Evolutionary conservation across 2,329 filamentous ascomycete genomes (phyloP).

Genomic region (Aquanectria penicillioides): DNA sequence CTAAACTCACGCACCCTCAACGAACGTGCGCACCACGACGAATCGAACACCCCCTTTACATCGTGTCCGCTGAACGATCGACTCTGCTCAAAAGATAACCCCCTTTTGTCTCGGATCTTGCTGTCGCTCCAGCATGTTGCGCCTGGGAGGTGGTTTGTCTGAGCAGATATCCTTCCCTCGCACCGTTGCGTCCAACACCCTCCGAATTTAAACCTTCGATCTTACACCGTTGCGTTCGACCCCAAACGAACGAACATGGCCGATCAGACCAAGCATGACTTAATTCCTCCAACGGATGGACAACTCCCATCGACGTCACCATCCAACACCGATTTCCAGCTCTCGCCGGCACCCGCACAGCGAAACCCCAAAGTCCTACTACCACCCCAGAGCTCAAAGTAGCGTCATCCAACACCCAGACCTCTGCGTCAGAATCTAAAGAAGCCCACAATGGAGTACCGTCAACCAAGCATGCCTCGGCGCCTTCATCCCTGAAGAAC

Average conservation of each 20-base stretch:
- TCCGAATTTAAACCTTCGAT: slow-evolving; percentile 13
- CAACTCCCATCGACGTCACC: slow-evolving; percentile 34
- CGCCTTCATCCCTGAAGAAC: slow-evolving; percentile 27
- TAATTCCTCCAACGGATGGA: slow-evolving; percentile 33
- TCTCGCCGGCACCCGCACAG: slow-evolving; percentile 26
- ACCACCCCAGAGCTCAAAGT: slow-evolving; percentile 33
- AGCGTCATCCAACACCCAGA: slow-evolving; percentile 5
- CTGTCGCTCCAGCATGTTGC: slow-evolving; percentile 37
- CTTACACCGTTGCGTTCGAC: slow-evolving; percentile 15
- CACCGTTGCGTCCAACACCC: slow-evolving; percentile 14
- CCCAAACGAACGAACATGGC: slow-evolving; percentile 34
- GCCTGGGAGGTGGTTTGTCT: slow-evolving; percentile 15
- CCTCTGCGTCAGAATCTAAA: slow-evolving; percentile 25
- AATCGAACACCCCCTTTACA: background rate
- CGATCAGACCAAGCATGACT: slow-evolving; percentile 33
- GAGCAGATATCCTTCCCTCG: slow-evolving; percentile 26
- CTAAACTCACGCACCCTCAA: too few species aligned
- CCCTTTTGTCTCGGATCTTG: slow-evolving; percentile 3
- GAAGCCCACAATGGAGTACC: slow-evolving; percentile 17
- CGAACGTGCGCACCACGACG: background rate
- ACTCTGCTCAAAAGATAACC: slow-evolving; percentile 7
- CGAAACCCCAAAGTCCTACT: slow-evolving; percentile 33
- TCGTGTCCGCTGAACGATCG: background rate
- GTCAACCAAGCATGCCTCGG: slow-evolving; percentile 16
- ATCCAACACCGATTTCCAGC: slow-evolving; percentile 29